phyloP scores from a whole-genome alignment of 768 basidiomycete genomes.

The Pleurotus djamor region DNA sequence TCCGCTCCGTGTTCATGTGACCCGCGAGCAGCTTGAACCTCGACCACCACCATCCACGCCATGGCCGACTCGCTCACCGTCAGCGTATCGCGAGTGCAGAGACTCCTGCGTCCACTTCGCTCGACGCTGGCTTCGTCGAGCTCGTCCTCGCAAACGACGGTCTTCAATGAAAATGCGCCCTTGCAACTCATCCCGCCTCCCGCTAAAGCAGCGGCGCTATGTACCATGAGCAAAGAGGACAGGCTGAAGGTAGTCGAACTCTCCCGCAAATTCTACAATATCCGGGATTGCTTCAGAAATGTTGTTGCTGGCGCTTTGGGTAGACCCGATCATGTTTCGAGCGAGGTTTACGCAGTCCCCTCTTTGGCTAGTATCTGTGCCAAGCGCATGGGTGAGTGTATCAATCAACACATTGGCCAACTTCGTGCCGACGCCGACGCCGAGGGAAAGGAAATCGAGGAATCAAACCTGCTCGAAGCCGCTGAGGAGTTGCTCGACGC shows the following conservation, averaged over 20 bases:
- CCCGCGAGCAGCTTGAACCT: neutral
- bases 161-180: conserved; percentile 19
- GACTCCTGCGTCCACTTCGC: conserved; percentile 45
- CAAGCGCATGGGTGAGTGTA: conserved; percentile 35
- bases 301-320: conserved; percentile 31
- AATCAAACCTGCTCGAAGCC: conserved; percentile 15
- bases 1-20: neutral
- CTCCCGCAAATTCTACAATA: conserved; percentile 46
- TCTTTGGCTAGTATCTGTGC: conserved; percentile 47
- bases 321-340: neutral
- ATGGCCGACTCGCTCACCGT: conserved; percentile 22
- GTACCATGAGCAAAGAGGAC: conserved; percentile 27
- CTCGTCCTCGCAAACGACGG: neutral
- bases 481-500: conserved; percentile 45
- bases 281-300: conserved; percentile 56
- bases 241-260: conserved; percentile 35
- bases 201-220: conserved; percentile 25
- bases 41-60: conserved; percentile 7
- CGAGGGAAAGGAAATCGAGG: conserved; percentile 22
- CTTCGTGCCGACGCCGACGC: conserved; percentile 23
- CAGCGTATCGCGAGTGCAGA: conserved; percentile 37
- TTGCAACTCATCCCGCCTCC: conserved; percentile 36
- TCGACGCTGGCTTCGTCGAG: conserved; percentile 25
- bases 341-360: conserved; percentile 16
- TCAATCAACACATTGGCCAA: conserved; percentile 30